Conservation (phyloP, 2,329 filamentous ascomycete genomes). For the Elsinoe arachidis region DNA sequence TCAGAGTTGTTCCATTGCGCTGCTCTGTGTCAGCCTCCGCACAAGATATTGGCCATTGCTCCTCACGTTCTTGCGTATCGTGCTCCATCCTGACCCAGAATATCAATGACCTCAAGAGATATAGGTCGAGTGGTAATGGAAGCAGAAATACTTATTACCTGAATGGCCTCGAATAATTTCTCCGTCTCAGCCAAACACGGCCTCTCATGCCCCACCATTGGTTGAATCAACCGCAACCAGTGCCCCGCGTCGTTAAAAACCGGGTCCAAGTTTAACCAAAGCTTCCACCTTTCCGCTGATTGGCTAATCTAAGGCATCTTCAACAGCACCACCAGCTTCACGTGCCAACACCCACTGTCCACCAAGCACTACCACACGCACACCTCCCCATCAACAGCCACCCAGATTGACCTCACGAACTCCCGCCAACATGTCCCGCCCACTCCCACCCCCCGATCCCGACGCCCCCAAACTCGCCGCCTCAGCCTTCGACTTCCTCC, state of each 20-base stretch:
- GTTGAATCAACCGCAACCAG: neutral
- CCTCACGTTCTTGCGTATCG: slow-evolving; percentile 65
- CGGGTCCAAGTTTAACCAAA: neutral
- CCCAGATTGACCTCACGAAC: neutral
- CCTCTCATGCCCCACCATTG: slow-evolving; percentile 5
- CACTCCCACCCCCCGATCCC: slow-evolving; percentile 1
- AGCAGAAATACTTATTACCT: neutral
- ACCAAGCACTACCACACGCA: neutral
- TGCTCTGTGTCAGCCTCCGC: slow-evolving; percentile 30
- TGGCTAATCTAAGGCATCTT: neutral
- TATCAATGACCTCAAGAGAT: neutral
- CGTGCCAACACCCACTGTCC: neutral
- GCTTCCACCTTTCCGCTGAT: neutral
- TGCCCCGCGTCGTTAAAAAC: slow-evolving; percentile 3
- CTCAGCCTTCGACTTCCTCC: slow-evolving; percentile 84
- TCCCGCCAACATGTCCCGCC: slow-evolving; percentile 5
- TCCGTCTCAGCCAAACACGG: slow-evolving; percentile 4
- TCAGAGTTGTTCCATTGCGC: slow-evolving; percentile 73
- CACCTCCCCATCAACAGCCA: neutral
- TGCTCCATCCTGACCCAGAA: slow-evolving; percentile 52
- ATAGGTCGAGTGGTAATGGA: neutral
- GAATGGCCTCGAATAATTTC: slow-evolving; percentile 11
- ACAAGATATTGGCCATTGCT: neutral
- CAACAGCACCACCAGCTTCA: neutral
- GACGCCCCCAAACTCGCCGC: slow-evolving; percentile 48